These are phyloP conservation scores for Cucumis sativus DNA, from an alignment of 306 rosid genomes.

Conservation along the genomic window Cucumber_9930_V3 NC_026661.2:13548501-13549000, in stretches of 20 bases:
- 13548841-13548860: conserved; percentile 1
- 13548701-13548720: neutral
- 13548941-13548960: neutral
- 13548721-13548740: neutral
- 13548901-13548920: neutral
- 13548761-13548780: neutral
- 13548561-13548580: conserved; percentile 18
- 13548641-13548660: conserved; percentile 14
- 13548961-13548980: neutral
- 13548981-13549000: no score
- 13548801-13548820: neutral
- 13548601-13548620: conserved; percentile 20
- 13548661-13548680: conserved; percentile 18
- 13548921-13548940: neutral
- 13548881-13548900: neutral
- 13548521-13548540: conserved; percentile 21
- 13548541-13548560: conserved; percentile 17
- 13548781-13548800: neutral
- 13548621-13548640: conserved; percentile 14
- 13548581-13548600: conserved; percentile 17
- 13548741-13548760: neutral
- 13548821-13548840: neutral
- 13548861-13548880: neutral
- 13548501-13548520: neutral
- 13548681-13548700: neutral